Conservation (phyloP, 1,284 basidiomycete species). For the Grifola frondosa region DNA sequence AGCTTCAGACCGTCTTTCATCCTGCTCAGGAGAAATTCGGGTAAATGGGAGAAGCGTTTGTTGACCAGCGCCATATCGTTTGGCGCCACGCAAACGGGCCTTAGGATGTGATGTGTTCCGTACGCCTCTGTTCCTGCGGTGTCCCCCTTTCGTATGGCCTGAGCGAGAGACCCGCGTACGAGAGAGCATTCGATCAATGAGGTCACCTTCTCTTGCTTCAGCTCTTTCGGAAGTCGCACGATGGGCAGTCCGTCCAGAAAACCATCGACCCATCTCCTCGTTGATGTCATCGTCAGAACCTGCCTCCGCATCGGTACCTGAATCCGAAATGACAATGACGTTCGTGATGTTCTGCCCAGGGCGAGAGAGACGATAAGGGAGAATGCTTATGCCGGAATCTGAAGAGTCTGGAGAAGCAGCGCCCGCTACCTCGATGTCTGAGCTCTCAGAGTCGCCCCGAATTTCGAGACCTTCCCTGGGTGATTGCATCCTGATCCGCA, state of each 20-base stretch:
- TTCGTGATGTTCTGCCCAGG: too few species aligned
- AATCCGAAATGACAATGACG: too few species aligned
- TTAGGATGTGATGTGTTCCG: slow-evolving; percentile 9
- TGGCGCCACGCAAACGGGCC: too few species aligned
- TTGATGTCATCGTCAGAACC: too few species aligned
- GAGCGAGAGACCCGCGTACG: slow-evolving; percentile 15
- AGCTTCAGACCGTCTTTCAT: too few species aligned
- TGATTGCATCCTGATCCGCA: slow-evolving; percentile 19
- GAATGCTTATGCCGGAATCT: too few species aligned
- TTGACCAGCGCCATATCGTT: slow-evolving; percentile 14
- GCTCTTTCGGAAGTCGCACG: not conserved
- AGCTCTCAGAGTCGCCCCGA: slow-evolving; percentile 29
- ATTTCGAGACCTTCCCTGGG: too few species aligned
- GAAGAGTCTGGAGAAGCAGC: not conserved
- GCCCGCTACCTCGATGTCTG: slow-evolving; percentile 17
- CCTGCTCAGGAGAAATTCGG: too few species aligned
- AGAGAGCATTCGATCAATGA: slow-evolving; percentile 29
- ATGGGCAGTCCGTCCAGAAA: not conserved
- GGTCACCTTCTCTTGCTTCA: slow-evolving; percentile 22
- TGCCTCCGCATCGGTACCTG: too few species aligned
- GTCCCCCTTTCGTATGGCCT: not conserved
- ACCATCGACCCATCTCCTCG: too few species aligned
- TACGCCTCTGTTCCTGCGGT: slow-evolving; percentile 3
- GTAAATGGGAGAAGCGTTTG: slow-evolving; percentile 21
- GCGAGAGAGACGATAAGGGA: too few species aligned